Evolutionary conservation across 106 monocot genomes (phyloP), one percentile per base, ranked within the genome.

Genomic region (Agapanthus africanus): DNA sequence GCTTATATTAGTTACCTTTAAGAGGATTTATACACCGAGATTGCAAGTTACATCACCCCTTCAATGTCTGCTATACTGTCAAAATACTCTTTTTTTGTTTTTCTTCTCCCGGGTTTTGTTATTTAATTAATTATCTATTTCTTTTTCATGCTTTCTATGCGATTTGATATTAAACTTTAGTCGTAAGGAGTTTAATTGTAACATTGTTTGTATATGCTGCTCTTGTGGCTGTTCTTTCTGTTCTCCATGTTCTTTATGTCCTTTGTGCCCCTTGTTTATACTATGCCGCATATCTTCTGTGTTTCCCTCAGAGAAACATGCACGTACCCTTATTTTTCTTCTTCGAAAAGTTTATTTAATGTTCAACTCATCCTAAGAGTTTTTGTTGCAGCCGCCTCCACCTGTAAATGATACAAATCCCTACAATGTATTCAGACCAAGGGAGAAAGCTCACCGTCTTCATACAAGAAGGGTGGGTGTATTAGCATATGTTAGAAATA

Each of bases 371-470:
- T 41, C 13, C 32, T 40, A 26, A 52, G 19, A 18, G 28, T 32
- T 38, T 70, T 19, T 66, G 21, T 41, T 92, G 77, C 81, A 99
- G 97, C 92, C 97, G 23, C 92, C 92, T 57, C 97, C 97, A 18
- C 89, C 97, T 18, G 84, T 83, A 63, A 99, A 85, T 78, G 97
- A 99, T 79, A 99, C 92, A 81, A 99, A 99, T 79, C 97, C 97
- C 2, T 99, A 92, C 76, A 99, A 99, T 83, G 92, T 93, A 31
- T 99, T 99, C 73, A 89, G 97, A 79, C 92, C 97, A 63, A 92
- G 97, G 71, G 97, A 99, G 77, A 99, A 92, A 81, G 75, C 82
- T 70, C 83, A 91, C 57, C 88, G 92, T 33, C 86, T 87, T 74
- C 97, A 99, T 66, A 92, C 97, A 57, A 84, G 97, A 87, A 84